These are phyloP conservation scores for Cladorrhinum sp. DNA, from an alignment of 2,329 filamentous ascomycete species.

Conservation along the genomic window DNA sequence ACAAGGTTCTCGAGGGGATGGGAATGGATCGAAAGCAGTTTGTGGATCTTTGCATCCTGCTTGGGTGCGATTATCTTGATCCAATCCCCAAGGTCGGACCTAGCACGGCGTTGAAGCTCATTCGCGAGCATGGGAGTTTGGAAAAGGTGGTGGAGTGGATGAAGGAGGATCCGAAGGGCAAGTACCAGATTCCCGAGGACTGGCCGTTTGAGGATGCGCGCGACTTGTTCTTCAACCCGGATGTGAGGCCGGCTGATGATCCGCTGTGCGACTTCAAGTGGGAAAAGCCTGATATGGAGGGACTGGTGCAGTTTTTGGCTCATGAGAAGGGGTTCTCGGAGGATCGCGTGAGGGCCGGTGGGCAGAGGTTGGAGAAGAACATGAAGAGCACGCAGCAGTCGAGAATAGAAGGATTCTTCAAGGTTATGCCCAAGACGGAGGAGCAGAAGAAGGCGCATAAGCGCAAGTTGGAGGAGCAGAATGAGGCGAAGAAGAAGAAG, in stretches of 20 bases:
- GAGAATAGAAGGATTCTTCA: slow-evolving; percentile 94
- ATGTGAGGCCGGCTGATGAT: slow-evolving; percentile 79
- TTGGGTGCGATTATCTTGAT: slow-evolving; percentile 97
- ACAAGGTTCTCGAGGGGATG: slow-evolving; percentile 81
- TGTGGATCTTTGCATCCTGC: slow-evolving; percentile 94
- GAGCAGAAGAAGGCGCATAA: slow-evolving; percentile 82
- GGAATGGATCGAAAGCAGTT: slow-evolving; percentile 91
- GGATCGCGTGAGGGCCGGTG: slow-evolving; percentile 80
- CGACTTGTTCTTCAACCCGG: slow-evolving; percentile 85
- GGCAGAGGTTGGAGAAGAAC: slow-evolving; percentile 79
- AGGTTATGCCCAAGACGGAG: slow-evolving; percentile 82
- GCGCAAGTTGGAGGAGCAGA: slow-evolving; percentile 89
- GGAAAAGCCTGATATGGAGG: slow-evolving; percentile 89
- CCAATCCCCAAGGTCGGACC: slow-evolving; percentile 94
- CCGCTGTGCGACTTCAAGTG: slow-evolving; percentile 95
- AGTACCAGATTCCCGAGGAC: slow-evolving; percentile 86
- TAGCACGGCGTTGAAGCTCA: slow-evolving; percentile 86
- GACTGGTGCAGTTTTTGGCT: slow-evolving; percentile 84
- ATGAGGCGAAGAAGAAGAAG: slow-evolving; percentile 92
- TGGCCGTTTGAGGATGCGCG: slow-evolving; percentile 95
- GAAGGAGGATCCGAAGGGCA: slow-evolving; percentile 70
- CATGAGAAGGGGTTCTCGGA: slow-evolving; percentile 96
- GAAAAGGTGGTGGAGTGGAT: slow-evolving; percentile 84
- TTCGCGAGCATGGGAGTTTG: slow-evolving; percentile 84
- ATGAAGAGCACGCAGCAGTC: slow-evolving; percentile 88